Percentiles rank a stretch among this genome's conserved stretches.
Evolutionary conservation across 1,139 yeast genomes (phyloP).

Genomic region (Tardiomyces depauwii): DNA sequence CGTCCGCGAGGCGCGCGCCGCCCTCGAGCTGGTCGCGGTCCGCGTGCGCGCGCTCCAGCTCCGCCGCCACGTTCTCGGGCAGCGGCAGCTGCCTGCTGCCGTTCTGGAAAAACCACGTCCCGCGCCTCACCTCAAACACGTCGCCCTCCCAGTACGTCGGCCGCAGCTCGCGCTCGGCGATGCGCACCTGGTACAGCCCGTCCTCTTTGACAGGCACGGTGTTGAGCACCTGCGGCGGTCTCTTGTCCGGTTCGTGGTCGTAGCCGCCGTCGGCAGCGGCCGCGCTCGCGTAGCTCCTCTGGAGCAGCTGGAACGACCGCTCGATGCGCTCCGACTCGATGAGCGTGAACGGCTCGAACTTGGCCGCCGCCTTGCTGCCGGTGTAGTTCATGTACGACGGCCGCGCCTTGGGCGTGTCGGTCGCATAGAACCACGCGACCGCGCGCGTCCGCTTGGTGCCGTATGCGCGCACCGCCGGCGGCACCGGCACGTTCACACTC

Average conservation of each 20-base stretch:
- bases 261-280: no score
- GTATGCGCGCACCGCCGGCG: background rate
- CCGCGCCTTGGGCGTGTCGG: slow-evolving; percentile 60
- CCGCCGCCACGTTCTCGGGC: slow-evolving; percentile 37
- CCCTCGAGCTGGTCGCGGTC: background rate
- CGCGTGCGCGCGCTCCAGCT: slow-evolving; percentile 48
- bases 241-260: no score
- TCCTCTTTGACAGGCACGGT: slow-evolving; percentile 69
- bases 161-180: slow-evolving; percentile 38
- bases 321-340: slow-evolving; percentile 57
- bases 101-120: slow-evolving; percentile 65
- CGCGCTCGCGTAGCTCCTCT: background rate
- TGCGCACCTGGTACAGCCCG: slow-evolving; percentile 59
- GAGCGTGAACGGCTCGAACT: slow-evolving; percentile 59
- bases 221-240: slow-evolving; percentile 1
- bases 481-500: background rate
- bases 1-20: background rate
- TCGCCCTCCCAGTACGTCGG: slow-evolving; percentile 89
- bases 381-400: slow-evolving; percentile 42
- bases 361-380: slow-evolving; percentile 39
- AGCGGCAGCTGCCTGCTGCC: slow-evolving; percentile 43
- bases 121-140: slow-evolving; percentile 68
- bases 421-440: slow-evolving; percentile 64
- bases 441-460: background rate
- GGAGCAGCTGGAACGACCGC: slow-evolving; percentile 27